Base-by-base conservation (phyloP, 805 yeast species). In the Starmerella powellii region DNA sequence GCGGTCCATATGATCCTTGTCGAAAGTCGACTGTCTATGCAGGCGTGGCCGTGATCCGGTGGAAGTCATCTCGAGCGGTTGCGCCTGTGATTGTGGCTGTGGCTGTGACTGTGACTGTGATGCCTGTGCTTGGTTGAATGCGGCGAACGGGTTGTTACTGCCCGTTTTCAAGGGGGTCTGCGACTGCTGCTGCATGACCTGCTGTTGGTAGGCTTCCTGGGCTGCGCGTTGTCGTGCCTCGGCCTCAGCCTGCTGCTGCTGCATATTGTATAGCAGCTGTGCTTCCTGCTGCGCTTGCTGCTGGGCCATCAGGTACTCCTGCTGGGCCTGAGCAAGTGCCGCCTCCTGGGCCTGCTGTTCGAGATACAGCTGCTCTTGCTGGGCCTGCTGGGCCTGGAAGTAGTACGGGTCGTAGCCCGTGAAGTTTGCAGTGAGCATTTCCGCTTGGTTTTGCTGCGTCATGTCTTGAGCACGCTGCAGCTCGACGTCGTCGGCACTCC, bases 141-240 rank as follows among this genome's bases (percentile, higher is more conserved):
- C 48, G 1, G 88, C 83, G 59, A 82, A 82, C 40, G 94, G 94
- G 59, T 82, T 82, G 60, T 82, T 81, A 17, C 82, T 68, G 3
- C 86, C 86, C 0, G 87, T 78, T 48, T 72, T 69, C 50, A 76
- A 63, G 4, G 84, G 84, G 52, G 63, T 65, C 50, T 62, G 53
- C 31, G 64, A 61, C 44, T 61, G 64, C 47, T 42, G 61, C 54
- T 46, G 57, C 45, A 51, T 56, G 44, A 48, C 53, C 38, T 30
- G 46, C 27, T 34, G 45, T 29, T 43, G 50, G 31, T 44, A 49
- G 33, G 44, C 51, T 11, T 44, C 53, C 40, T 49, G 58, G 38
- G 46, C 61, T 36, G 40, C 59, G 60, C 43, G 60, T 81, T 82
- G 60, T 81, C 80, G 16, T 81, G 68, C 2, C 86, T 85, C 34